Base-by-base conservation (phyloP, 2,329 filamentous ascomycete genomes). In the Calonectria henricotiae region DNA sequence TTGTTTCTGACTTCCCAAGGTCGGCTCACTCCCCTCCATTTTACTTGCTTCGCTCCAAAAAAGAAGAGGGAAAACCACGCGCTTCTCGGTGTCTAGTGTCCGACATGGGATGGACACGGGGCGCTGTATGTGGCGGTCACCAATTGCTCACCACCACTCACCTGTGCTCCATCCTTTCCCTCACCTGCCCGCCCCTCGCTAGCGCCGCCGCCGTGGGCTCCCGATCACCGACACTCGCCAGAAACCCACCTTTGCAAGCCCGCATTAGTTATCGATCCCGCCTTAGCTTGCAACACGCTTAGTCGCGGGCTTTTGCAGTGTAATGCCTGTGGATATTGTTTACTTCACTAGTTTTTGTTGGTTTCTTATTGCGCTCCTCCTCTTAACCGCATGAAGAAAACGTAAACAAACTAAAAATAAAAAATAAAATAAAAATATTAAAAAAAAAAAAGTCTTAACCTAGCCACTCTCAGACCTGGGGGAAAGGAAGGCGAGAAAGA, bases 31-130 rank as follows among this genome's bases (percentile, higher is more conserved):
- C 23, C 17, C 58, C 30, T 39, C 2, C 27, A 30, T 30, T 60
- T 74, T 65, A 62, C 67, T 69, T 54, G 69, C 60, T 60, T 62
- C 67, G 68, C 71, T 67, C 71, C 74, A 65, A 68, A 44, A 54
- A 39, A 27, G 6, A 39, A 37, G 11, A 60, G 20, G 17, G 30
- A 71, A 60, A 71, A 71, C 71, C 67, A 75, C 39, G 67, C 62
- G 71, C 63, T 62, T 65, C 54, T 66, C 70, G 73, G 72, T 66
- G 27, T 71, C 71, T 69, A n/a, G 71, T 76, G 35, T 73, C 71
- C 70, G 66, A 25, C 64, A 64, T 54, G 63, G 69, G 32, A 8
- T 13, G 35, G 35, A 37, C 35, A 30, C 44, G 43, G 41, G 46
- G 46, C n/a, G 55, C 55, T 41, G 35, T n/a, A 8, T 60, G 55